Conservation (phyloP, 768 basidiomycete genomes). For the Dendrothele bispora region DNA sequence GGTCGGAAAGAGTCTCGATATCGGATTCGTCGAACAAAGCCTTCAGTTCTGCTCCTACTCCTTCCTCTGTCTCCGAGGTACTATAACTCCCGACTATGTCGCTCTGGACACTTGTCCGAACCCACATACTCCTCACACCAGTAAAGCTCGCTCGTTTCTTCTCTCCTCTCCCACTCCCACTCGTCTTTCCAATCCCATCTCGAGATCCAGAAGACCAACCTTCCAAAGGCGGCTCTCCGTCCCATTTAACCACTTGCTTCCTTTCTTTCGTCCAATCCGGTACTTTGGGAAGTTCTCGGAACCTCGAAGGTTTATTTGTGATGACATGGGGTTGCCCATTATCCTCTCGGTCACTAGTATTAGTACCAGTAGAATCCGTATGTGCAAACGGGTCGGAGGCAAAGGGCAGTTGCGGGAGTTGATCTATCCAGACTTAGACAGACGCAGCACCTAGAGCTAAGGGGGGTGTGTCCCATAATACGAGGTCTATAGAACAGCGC, state of each 20-base stretch:
- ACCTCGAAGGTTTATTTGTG: constrained; percentile 40
- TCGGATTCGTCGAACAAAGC: constrained; percentile 18
- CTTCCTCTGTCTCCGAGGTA: constrained; percentile 1
- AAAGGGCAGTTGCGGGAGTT: constrained; percentile 58
- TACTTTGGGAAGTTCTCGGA: constrained; percentile 51
- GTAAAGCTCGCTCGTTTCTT: constrained; percentile 45
- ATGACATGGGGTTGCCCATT: constrained; percentile 51
- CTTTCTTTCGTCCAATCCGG: constrained; percentile 68
- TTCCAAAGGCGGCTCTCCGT: constrained; percentile 69
- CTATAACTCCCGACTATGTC: constrained; percentile 28
- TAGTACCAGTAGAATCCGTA: constrained; percentile 49
- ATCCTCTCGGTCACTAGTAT: constrained; percentile 54
- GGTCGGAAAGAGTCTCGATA: too few species aligned
- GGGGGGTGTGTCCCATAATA: constrained; percentile 76
- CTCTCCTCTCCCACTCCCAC: too few species aligned
- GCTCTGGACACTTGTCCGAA: constrained; percentile 54
- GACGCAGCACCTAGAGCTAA: constrained; percentile 79
- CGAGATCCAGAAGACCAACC: constrained; percentile 48
- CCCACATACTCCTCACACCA: constrained; percentile 77
- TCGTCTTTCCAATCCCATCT: too few species aligned
- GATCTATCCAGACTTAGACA: constrained; percentile 80
- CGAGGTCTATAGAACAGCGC: constrained; percentile 36
- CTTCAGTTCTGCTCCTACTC: too few species aligned
- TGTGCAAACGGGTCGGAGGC: constrained; percentile 38
- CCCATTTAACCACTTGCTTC: constrained; percentile 51